These are phyloP conservation scores for Trichosporon coremiiforme DNA, from an alignment of 1,284 basidiomycete genomes.

Conservation along the genomic window DNA sequence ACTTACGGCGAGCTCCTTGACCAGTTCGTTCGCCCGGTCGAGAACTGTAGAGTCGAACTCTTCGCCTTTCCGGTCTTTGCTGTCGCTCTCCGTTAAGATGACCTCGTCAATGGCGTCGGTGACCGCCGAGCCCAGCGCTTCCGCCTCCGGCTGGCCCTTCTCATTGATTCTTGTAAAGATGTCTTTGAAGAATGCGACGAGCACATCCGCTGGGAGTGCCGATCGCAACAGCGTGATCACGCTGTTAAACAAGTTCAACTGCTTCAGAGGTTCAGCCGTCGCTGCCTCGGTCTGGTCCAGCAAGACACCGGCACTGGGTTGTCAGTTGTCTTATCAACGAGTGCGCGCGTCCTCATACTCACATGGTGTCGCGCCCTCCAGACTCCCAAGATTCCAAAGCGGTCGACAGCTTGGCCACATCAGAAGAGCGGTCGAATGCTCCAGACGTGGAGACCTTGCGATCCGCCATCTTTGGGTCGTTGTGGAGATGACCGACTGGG, in stretches of 20 bases:
- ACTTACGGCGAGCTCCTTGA: conserved; percentile 25
- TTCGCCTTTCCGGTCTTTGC: conserved; percentile 6
- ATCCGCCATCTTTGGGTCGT: conserved; percentile 15
- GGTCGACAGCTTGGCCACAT: conserved; percentile 6
- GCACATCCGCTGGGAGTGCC: conserved; percentile 1
- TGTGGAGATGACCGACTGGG: conserved; percentile 11
- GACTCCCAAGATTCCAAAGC: conserved; percentile 13
- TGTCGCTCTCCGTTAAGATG: background rate
- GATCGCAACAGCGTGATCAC: conserved; percentile 7
- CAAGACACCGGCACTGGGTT: conserved; percentile 4
- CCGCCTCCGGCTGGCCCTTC: background rate
- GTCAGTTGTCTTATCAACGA: background rate
- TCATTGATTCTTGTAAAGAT: background rate
- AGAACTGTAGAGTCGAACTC: background rate
- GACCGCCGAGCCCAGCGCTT: conserved; percentile 19
- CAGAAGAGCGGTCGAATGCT: conserved; percentile 13
- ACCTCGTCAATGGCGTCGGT: conserved; percentile 29
- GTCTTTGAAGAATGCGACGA: conserved; percentile 3
- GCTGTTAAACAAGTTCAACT: conserved; percentile 9
- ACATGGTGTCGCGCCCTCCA: conserved; percentile 15
- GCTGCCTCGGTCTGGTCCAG: conserved; percentile 10
- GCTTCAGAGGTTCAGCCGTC: conserved; percentile 4
- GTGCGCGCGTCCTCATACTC: background rate
- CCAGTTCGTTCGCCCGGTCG: conserved; percentile 16
- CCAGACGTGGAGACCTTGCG: conserved; percentile 13